Evolutionary conservation across 805 yeast genomes (phyloP), one percentile per base, ranked within the genome.

Genomic region (Peterozyma toletana): DNA sequence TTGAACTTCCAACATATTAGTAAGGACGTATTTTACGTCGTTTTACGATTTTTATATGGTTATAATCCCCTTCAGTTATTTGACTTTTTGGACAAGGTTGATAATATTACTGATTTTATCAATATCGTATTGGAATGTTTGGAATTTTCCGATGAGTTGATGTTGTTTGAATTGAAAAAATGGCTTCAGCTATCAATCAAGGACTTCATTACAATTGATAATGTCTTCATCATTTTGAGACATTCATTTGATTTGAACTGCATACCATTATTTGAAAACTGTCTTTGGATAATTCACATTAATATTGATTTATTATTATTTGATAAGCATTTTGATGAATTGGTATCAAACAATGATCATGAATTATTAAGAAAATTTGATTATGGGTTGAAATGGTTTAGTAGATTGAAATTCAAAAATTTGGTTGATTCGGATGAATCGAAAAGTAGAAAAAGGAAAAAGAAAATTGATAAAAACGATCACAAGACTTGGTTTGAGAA

Each of bases 251-350:
- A 62, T 15, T 62, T 71, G 39, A 59, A 71, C 16, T 84, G 88
- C 6, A 57, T 61, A 11, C 75, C 80, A 50, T 58, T 89, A 33
- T 68, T 78, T 47, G 68, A 70, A 40, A 73, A 77, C 43, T 77
- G 95, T 55, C 63, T 81, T 21, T 80, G 87, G 81, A 84, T 75
- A 51, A 67, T 86, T 11, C 78, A 75, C 50, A 70, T 75, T 49
- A 86, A 87, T 56, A 62, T 85, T 44, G 88, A 80, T 30, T 55
- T 77, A 3, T 53, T 86, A 13, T 62, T 88, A 31, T 73, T 78
- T 42, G 81, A 79, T 37, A 21, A 33, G 17, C 60, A 62, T 1
- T 66, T 68, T 43, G 47, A 58, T 1, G 61, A 63, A 9, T 45
- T 68, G 30, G 49, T 72, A 1, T 55, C 56, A 9, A 57, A 60